Evolutionary conservation across 306 rosid genomes (phyloP), one percentile per base, ranked within the genome.

Genomic region (Astragalus glycyphyllos): DNA sequence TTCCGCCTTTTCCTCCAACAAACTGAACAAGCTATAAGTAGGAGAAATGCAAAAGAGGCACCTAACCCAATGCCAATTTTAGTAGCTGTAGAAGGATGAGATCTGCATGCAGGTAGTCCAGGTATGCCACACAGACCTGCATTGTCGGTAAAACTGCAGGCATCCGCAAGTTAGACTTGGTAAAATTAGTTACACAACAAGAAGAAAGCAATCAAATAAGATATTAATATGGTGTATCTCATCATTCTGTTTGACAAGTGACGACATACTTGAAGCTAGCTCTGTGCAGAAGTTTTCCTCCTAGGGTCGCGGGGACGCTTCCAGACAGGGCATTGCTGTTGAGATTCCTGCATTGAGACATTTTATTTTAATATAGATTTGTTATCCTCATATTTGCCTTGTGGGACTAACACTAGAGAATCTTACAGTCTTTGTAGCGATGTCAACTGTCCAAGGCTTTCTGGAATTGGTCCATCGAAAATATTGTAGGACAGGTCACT

Each of bases 241-340:
- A 12, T 16, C 2, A 13, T 50, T 50, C 45, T 4, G 57, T 51
- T 9, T 11, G 47, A 75, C 46, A 31, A 68, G 66, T 11, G 47
- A 75, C 46, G 23, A 68, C 98, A 64, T 86, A 88, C 98, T 92
- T 90, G 90, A 90, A 92, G 81, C 98, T 92, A 71, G 92, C 98
- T 78, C 96, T 78, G 75, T 92, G 97, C 78, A 92, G 78, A 65
- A 92, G 96, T 80, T 88, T 90, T 77, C 90, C 97, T 49, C 86
- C 98, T 3, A 92, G 80, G 35, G 92, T 77, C 61, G 86, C 78
- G 2, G 97, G 96, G 55, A 92, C 96, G 81, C 82, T 85, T 74
- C 98, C 97, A 11, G 91, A 85, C 55, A 90, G 70, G 59, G 53
- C 77, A 71, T 92, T 92, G 54, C 96, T 72, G 80, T 92, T 92